Evolutionary conservation across 352 stramenopile genomes (phyloP).

Genomic region (Aphanomyces astaci): DNA sequence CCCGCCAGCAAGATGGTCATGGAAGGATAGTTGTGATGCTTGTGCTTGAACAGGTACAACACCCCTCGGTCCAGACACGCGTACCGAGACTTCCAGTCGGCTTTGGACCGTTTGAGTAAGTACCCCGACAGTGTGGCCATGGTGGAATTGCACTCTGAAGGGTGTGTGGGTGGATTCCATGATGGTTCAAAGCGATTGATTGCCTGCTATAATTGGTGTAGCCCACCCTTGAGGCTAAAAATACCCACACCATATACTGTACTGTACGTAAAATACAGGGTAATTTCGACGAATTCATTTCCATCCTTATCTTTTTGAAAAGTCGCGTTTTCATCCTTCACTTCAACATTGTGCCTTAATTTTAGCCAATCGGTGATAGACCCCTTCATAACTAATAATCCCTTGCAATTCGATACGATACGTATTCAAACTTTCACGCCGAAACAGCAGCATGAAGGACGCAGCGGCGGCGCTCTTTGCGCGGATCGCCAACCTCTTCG

Average conservation of each 20-base stretch:
- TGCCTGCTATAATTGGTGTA: no score
- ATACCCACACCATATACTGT: no score
- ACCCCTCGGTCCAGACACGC: slow-evolving; percentile 56
- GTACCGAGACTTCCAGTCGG: slow-evolving; percentile 50
- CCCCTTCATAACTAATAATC: not conserved
- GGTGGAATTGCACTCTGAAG: no score
- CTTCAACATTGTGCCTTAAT: no score
- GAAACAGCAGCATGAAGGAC: not conserved
- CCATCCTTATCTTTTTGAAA: no score
- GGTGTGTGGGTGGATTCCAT: no score
- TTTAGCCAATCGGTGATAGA: not conserved
- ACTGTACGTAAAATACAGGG: no score
- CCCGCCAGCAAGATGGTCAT: slow-evolving; percentile 61
- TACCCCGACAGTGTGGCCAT: no score
- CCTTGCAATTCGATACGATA: not conserved
- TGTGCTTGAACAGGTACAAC: slow-evolving; percentile 68
- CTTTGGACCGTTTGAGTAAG: not conserved
- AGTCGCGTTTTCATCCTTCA: no score
- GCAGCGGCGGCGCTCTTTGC: slow-evolving; percentile 7
- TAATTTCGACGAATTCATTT: no score
- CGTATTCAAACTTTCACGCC: not conserved
- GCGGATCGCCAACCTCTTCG: slow-evolving; percentile 58
- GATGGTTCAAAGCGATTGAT: no score
- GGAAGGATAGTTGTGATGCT: slow-evolving; percentile 48
- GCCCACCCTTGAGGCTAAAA: no score